Base-by-base conservation (phyloP, 164 flowering plant genomes). In the Buxus sempervirens region DNA sequence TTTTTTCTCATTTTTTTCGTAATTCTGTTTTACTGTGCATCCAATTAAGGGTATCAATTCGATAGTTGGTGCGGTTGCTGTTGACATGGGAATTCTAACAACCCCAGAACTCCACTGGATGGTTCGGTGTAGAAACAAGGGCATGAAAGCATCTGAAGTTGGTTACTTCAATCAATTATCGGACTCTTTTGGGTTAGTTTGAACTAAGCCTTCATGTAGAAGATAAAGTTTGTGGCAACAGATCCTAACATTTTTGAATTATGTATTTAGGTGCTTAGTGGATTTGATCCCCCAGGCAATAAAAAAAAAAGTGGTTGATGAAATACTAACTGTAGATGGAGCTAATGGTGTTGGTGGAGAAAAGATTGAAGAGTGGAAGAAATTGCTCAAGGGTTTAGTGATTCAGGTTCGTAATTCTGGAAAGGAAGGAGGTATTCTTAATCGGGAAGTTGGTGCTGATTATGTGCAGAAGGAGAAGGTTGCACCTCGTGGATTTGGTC, bases 41-140 rank as follows among this genome's bases (percentile, higher is more conserved):
- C 59, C 48, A 8, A 36, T 62, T 62, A 64, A 91, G 96, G 98
- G 98, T 72, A 81, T 94, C 61, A 73, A 59, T 77, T 87, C 97
- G 26, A 73, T 94, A 69, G 58, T 80, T 70, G 96, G 96, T 32
- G 85, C 89, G 2, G 69, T 68, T 73, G 79, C 82, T 21, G 56
- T 70, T 74, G 91, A 91, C 74, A 72, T 89, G 91, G 97, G 98
- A 59, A 76, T 91, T 66, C 65, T 91, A 57, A 91, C 98, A 15
- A 94, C 96, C n/a, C 98, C 98, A 49, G 92, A 91, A 64, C 80
- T 94, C 18, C 98, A 94, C 70, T 94, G 97, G 98, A 90, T 94
- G 91, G 96, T 94, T 71, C 96, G 90, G 21, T 75, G 82, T 45
- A 84, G 81, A 70, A 94, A 91, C 71, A 88, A 81, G 68, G 90